Evolutionary conservation across 2,329 filamentous ascomycete genomes (phyloP).

Genomic region (Hypocrella siamensis): DNA sequence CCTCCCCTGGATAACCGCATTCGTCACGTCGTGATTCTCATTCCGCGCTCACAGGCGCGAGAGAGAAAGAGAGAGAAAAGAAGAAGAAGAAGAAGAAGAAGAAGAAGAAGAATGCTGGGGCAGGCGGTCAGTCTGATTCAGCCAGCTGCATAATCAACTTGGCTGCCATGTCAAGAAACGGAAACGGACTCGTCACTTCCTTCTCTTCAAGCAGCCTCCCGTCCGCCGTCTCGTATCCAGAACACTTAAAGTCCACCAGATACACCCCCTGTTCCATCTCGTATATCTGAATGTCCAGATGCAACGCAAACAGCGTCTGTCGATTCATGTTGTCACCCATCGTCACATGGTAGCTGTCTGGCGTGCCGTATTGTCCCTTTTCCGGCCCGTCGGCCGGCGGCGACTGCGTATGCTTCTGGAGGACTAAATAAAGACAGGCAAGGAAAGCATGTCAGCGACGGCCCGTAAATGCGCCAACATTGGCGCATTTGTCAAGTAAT

Average conservation of each 20-base stretch:
- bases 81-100: not conserved
- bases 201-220: slow-evolving; percentile 75
- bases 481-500: not conserved
- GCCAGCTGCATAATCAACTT: slow-evolving; percentile 86
- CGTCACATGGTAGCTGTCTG: slow-evolving; percentile 23
- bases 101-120: not conserved
- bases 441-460: not conserved
- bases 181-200: slow-evolving; percentile 87
- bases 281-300: slow-evolving; percentile 92
- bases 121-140: slow-evolving; percentile 45
- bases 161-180: slow-evolving; percentile 87
- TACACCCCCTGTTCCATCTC: slow-evolving; percentile 86
- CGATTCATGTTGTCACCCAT: slow-evolving; percentile 23
- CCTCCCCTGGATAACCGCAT: too few relatives aligned
- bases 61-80: not conserved
- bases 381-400: slow-evolving; percentile 3
- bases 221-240: slow-evolving; percentile 74
- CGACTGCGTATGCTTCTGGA: slow-evolving; percentile 1
- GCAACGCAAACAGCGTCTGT: slow-evolving; percentile 67
- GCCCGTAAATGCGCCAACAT: not conserved
- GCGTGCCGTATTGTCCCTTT: slow-evolving; percentile 9
- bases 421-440: not conserved
- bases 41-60: not conserved
- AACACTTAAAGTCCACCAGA: slow-evolving; percentile 96
- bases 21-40: too few relatives aligned